Evolutionary conservation across 345 rosid species (phyloP), one percentile per base, ranked within the genome.

Genomic region (Geranium brycei): DNA sequence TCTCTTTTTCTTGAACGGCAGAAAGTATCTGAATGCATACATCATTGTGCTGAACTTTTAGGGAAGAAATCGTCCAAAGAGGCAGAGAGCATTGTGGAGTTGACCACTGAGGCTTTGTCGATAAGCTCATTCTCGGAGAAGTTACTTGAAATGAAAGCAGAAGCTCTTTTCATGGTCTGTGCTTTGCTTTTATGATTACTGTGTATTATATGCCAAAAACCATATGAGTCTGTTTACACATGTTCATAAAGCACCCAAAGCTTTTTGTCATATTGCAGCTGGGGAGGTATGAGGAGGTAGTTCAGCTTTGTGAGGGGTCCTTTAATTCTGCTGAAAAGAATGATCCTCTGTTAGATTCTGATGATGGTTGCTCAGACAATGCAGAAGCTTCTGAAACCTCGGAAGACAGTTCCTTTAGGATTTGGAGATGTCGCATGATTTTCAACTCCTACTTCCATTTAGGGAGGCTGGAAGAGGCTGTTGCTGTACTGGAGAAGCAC

Each of bases 391-490:
- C 70, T 69, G 83, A 69, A 70, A 63, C 64, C 72, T 61, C 73
- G 31, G 77, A 73, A 69, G 85, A 76, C 66, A 65, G 75, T 19
- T 75, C 75, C 59, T 84, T 78, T 64, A 75, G 78, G 77, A 60
- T 80, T 61, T 93, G 96, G 99, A 84, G 87, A 57, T 81, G 82
- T 67, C 63, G 71, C 64, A 65, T 86, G 71, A 80, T 80, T 66
- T 76, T 88, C 70, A 88, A 80, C 71, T 93, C 97, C 61, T 80
- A 85, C 71, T 88, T 90, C 76, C 70, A 82, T 60, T 78, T 87
- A 68, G 99, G 99, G 78, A 88, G 66, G 83, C 92, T 91, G 64
- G 99, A 88, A 79, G 96, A 90, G 69, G 97, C 91, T 41, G 75
- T 82, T 69, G 72, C 73, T 68, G 81, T 81, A 59, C 74, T 93